Evolutionary conservation across 495 filamentous ascomycete species (phyloP).

Genomic region (Penicillium daleae): DNA sequence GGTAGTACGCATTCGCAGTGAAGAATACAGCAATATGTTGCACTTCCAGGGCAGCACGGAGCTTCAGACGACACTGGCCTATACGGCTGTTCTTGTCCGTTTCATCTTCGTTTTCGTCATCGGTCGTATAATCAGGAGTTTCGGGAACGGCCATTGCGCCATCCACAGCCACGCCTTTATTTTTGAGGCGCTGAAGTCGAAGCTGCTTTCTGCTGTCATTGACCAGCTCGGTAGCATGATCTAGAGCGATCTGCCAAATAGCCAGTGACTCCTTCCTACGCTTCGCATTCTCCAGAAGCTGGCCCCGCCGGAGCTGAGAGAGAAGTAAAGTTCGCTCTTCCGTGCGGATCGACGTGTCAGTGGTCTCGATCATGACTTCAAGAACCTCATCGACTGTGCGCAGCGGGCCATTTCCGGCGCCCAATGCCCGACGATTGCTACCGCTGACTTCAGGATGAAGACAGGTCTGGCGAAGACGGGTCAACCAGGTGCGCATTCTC

Average conservation of each 20-base stretch:
- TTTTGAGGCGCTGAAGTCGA: constrained; percentile 47
- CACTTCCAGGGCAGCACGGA: constrained; percentile 75
- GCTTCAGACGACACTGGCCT: constrained; percentile 62
- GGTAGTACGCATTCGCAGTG: constrained; percentile 77
- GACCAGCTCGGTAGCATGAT: constrained; percentile 59
- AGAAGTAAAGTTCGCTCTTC: constrained; percentile 69
- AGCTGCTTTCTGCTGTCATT: constrained; percentile 67
- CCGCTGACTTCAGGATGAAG: constrained; percentile 80
- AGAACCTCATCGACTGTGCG: constrained; percentile 84
- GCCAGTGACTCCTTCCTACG: constrained; percentile 60
- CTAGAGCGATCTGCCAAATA: constrained; percentile 66
- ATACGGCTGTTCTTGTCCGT: constrained; percentile 52
- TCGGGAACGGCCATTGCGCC: constrained; percentile 1
- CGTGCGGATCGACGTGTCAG: constrained; percentile 60
- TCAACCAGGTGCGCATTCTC: constrained; percentile 71
- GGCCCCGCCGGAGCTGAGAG: constrained; percentile 67
- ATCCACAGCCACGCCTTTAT: constrained; percentile 13
- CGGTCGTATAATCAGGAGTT: constrained; percentile 29
- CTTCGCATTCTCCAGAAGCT: constrained; percentile 70
- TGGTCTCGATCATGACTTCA: constrained; percentile 85
- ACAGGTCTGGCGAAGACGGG: constrained; percentile 76
- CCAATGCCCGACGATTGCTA: constrained; percentile 69
- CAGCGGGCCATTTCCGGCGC: constrained; percentile 64
- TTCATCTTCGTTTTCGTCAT: constrained; percentile 52
- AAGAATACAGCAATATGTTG: constrained; percentile 86